Evolutionary conservation across 1,139 yeast genomes (phyloP).

Genomic region (Lizanozyma gosingica): DNA sequence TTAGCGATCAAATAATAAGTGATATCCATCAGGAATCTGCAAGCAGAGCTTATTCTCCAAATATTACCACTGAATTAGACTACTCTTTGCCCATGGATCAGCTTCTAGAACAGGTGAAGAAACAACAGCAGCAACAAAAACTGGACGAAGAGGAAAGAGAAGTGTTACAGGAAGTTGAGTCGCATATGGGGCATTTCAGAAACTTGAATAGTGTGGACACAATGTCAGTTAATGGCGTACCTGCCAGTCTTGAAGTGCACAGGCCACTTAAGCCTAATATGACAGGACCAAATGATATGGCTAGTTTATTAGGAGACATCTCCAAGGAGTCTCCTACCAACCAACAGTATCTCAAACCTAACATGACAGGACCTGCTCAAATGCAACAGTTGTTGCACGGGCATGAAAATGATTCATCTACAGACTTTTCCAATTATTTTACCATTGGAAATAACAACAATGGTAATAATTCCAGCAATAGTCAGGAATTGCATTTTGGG

Average conservation of each 20-base stretch:
- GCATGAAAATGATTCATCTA: neutral
- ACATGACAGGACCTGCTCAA: constrained; percentile 49
- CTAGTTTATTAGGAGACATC: constrained; percentile 2
- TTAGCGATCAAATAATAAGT: constrained; percentile 53
- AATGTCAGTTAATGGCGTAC: constrained; percentile 51
- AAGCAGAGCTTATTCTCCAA: constrained; percentile 2
- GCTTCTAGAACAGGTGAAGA: constrained; percentile 36
- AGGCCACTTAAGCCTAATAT: constrained; percentile 14
- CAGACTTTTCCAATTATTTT: constrained; percentile 6
- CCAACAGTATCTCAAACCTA: constrained; percentile 34
- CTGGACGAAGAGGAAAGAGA: constrained; percentile 49
- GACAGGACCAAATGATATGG: constrained; percentile 1
- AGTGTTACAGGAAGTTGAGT: constrained; percentile 57
- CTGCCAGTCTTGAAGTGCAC: constrained; percentile 13
- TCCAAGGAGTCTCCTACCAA: constrained; percentile 4
- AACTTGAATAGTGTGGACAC: constrained; percentile 57
- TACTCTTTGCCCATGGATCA: constrained; percentile 70
- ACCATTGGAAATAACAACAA: constrained; percentile 7
- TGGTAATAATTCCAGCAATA: neutral
- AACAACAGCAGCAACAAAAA: constrained; percentile 20
- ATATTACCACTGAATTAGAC: constrained; percentile 27
- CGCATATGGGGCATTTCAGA: constrained; percentile 57
- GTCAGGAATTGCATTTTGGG: neutral
- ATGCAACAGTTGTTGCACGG: constrained; percentile 19
- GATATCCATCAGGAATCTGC: constrained; percentile 23